Evolutionary conservation across 495 filamentous ascomycete genomes (phyloP), one percentile per base, ranked within the genome.

Genomic region (Chaetomium fimeti): DNA sequence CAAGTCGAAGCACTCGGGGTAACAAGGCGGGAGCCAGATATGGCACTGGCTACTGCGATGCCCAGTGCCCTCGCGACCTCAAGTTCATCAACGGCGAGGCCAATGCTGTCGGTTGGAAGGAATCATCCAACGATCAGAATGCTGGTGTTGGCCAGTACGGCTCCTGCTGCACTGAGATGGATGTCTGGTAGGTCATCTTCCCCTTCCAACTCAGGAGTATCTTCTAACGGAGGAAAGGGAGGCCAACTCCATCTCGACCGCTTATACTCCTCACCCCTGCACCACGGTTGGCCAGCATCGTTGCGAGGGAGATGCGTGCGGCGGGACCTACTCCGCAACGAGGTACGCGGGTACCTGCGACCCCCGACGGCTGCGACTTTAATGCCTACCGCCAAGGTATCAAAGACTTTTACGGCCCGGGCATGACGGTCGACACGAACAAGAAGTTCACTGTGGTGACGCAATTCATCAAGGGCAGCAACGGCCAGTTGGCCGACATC

Each of bases 111-210:
- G 82, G 81, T 68, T 89, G 87, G 87, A 54, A 69, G 49, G 73
- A 80, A 13, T 87, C 85, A 15, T 63, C 71, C 62, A 87, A 81
- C 75, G 83, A 89, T 71, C 55, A 65, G 59, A 88, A 88, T 73
- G 79, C 84, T 27, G 87, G 87, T 58, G 67, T 79, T 25, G 87
- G 87, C 56, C 70, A 76, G 38, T 81, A 84, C 66, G 88, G 88
- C 64, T 81, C 85, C 61, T 91, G 88, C 83, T 91, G 88, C 76
- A 81, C 84, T 6, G 88, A 91, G 75, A 85, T 91, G 78, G 88
- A 91, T 69, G 81, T 91, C 72, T 89, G 87, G 55, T 43, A 18
- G 0, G 55, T 22, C 6, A 5, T 15, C 11, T 32, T 16, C 29
- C n/a, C 3, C 18, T 2, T 22, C 13, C 13, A 28, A 22, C 29